A percentile compares a stretch with the other conserved stretches of the same genome.
These are phyloP conservation scores for Cordia subcordata DNA, from an alignment of 257 asterid species.

Conservation along the genomic window DNA sequence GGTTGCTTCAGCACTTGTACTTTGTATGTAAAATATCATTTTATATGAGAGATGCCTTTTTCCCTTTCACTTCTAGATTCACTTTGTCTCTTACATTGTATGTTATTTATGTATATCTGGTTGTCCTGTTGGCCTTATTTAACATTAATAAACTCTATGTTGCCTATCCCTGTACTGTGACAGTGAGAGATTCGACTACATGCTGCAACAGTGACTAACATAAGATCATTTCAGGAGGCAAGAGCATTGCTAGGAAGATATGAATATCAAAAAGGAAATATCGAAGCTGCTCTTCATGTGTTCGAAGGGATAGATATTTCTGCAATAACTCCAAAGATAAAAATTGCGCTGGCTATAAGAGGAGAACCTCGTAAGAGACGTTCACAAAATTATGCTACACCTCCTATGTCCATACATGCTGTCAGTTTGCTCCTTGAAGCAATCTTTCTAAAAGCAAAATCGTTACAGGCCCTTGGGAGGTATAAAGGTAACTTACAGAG, in stretches of 20 bases:
- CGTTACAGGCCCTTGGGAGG: conserved; percentile 78
- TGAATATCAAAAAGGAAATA: conserved; percentile 85
- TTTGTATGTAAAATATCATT: conserved; percentile 4
- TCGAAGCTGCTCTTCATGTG: conserved; percentile 88
- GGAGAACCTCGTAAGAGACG: conserved; percentile 53
- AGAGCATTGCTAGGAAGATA: conserved; percentile 90
- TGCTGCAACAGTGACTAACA: conserved; percentile 1
- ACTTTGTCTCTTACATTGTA: not conserved
- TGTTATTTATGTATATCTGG: too few relatives aligned
- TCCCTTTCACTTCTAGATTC: not conserved
- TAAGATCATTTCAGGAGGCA: conserved; percentile 65
- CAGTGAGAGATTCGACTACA: not conserved
- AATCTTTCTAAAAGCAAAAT: conserved; percentile 72
- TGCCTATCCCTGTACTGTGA: too few relatives aligned
- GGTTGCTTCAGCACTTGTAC: conserved; percentile 6
- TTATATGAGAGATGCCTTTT: not conserved
- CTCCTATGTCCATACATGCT: conserved; percentile 81
- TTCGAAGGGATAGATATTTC: conserved; percentile 87
- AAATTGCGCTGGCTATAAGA: conserved; percentile 47
- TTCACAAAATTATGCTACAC: conserved; percentile 42
- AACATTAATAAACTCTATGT: too few relatives aligned
- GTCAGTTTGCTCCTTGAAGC: conserved; percentile 87
- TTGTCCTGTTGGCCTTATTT: too few relatives aligned
- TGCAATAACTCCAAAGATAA: conserved; percentile 72
- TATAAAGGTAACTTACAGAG: conserved; percentile 55